Percentiles rank a stretch among this genome's conserved stretches.
Evolutionary conservation across 345 rosid species (phyloP).

Genomic region (Pelargonium nanum): DNA sequence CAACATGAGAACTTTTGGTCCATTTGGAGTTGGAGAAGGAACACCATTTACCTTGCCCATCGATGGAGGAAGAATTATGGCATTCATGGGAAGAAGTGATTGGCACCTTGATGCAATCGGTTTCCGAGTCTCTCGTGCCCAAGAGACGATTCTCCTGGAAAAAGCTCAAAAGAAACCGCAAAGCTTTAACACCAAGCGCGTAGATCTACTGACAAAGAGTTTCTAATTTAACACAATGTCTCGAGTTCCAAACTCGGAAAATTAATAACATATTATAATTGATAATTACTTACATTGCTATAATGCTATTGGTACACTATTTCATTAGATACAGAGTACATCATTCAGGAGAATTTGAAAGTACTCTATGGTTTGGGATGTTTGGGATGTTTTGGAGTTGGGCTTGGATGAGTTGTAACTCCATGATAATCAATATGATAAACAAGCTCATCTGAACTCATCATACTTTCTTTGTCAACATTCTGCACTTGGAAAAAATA

Average conservation of each 20-base stretch:
- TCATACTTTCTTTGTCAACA: slow-evolving; percentile 10
- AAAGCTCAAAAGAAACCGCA: slow-evolving; percentile 37
- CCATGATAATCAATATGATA: slow-evolving; percentile 51
- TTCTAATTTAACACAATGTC: no score
- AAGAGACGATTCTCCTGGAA: slow-evolving; percentile 31
- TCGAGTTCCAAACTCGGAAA: no score
- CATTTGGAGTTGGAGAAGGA: slow-evolving; percentile 63
- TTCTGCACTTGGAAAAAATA: slow-evolving; percentile 20
- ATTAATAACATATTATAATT: no score
- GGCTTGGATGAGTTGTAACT: slow-evolving; percentile 51
- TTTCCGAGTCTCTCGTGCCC: slow-evolving; percentile 38
- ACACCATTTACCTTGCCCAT: slow-evolving; percentile 51
- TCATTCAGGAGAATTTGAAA: no score
- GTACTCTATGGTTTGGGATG: slow-evolving; percentile 37
- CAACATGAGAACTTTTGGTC: slow-evolving; percentile 54
- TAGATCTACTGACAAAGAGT: no score
- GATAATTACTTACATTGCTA: no score
- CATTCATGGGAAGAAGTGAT: slow-evolving; percentile 55
- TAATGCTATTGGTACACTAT: no score
- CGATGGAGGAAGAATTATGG: slow-evolving; percentile 48
- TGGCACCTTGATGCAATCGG: slow-evolving; percentile 77
- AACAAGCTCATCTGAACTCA: slow-evolving; percentile 14
- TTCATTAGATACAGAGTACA: no score
- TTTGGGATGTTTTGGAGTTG: slow-evolving; percentile 48
- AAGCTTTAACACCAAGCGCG: no score